Conservation (phyloP, 1,139 yeast genomes). For the Scheffersomyces illinoinensis region DNA sequence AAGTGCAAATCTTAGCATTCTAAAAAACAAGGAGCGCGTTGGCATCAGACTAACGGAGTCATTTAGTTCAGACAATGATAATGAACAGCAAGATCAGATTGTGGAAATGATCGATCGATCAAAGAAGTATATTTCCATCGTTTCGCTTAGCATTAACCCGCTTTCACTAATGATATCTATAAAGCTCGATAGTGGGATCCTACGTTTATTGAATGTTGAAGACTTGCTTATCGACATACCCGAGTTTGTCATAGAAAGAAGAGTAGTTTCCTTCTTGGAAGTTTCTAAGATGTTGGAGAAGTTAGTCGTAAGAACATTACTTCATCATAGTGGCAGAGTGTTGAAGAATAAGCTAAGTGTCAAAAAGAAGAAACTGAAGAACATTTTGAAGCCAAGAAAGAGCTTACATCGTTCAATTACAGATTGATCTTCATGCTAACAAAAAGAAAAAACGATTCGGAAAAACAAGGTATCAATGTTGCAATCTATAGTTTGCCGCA, state of each 20-base stretch:
- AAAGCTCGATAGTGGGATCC: constrained; percentile 54
- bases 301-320: constrained; percentile 49
- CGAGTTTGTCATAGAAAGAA: constrained; percentile 45
- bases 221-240: constrained; percentile 59
- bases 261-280: constrained; percentile 56
- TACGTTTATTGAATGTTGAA: constrained; percentile 60
- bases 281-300: constrained; percentile 53
- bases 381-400: constrained; percentile 24
- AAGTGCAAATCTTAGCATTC: not conserved
- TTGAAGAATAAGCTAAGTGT: constrained; percentile 53
- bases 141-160: constrained; percentile 46
- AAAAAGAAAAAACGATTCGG: too few species aligned
- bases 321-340: constrained; percentile 61
- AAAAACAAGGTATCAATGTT: too few species aligned
- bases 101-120: constrained; percentile 63
- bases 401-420: constrained; percentile 12
- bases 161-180: constrained; percentile 57
- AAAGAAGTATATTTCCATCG: constrained; percentile 56
- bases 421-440: too few species aligned
- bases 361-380: constrained; percentile 16
- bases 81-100: constrained; percentile 40
- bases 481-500: not conserved
- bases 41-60: not conserved
- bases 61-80: constrained; percentile 5
- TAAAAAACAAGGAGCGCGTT: not conserved